phyloP scores from a whole-genome alignment of 2,329 filamentous ascomycete genomes.

The Emergomyces africanus region DNA sequence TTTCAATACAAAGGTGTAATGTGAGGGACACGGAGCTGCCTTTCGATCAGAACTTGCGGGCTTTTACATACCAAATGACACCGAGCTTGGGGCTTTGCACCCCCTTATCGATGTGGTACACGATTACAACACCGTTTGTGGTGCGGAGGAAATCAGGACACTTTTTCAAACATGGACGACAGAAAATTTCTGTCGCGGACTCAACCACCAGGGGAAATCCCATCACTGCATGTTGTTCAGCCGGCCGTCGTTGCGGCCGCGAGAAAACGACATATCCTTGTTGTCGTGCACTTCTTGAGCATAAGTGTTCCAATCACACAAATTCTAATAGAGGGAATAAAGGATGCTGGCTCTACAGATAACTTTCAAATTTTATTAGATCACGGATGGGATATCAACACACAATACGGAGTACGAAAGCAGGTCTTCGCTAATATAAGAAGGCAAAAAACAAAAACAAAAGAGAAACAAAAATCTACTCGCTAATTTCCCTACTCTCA shows the following conservation, averaged over 20 bases:
- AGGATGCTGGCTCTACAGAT: background rate
- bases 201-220: background rate
- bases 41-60: background rate
- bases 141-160: background rate
- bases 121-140: background rate
- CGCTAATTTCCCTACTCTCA: background rate
- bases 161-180: background rate
- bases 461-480: background rate
- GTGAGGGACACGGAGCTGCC: background rate
- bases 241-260: background rate
- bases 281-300: background rate
- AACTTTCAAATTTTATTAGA: background rate
- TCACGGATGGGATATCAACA: slow-evolving; percentile 2
- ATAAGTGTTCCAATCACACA: background rate
- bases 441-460: too few relatives aligned
- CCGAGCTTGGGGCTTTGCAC: background rate
- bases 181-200: background rate
- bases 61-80: background rate
- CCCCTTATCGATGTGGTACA: background rate
- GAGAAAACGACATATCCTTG: background rate
- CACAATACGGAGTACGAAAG: background rate
- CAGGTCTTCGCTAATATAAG: background rate
- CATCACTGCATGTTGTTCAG: background rate
- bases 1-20: background rate
- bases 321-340: background rate